Evolutionary conservation across 1,284 basidiomycete species (phyloP).

Genomic region (Lignosus rhinocerotis): DNA sequence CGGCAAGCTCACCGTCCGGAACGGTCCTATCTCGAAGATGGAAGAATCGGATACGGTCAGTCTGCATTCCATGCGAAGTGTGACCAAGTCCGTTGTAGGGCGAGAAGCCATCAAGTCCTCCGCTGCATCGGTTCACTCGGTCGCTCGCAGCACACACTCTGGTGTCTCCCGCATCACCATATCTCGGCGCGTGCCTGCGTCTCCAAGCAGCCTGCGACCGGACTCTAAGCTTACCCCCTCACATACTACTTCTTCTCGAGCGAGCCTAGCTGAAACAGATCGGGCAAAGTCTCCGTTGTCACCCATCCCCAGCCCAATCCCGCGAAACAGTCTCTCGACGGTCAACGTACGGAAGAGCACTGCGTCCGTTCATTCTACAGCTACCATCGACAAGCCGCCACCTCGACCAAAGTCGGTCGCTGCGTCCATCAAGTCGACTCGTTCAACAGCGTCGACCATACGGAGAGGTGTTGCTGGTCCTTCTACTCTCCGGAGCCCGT

Average conservation of each 20-base stretch:
- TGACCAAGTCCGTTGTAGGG: slow-evolving; percentile 38
- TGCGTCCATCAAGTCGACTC: slow-evolving; percentile 36
- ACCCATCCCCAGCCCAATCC: slow-evolving; percentile 14
- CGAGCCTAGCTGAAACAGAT: slow-evolving; percentile 20
- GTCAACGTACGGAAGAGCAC: slow-evolving; percentile 20
- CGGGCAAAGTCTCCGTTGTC: slow-evolving; percentile 18
- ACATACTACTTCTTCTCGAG: slow-evolving; percentile 24
- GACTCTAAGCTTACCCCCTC: slow-evolving; percentile 69
- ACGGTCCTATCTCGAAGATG: slow-evolving; percentile 15
- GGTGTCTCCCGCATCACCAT: slow-evolving; percentile 28
- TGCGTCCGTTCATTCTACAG: slow-evolving; percentile 18
- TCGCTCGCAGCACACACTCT: slow-evolving; percentile 46
- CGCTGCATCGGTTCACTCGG: slow-evolving; percentile 45
- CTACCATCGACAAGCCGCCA: slow-evolving; percentile 18
- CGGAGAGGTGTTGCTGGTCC: slow-evolving; percentile 33
- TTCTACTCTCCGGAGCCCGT: slow-evolving; percentile 31
- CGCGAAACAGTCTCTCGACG: slow-evolving; percentile 20
- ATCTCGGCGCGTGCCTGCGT: slow-evolving; percentile 28
- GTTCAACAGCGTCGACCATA: slow-evolving; percentile 43
- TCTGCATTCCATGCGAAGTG: slow-evolving; percentile 57
- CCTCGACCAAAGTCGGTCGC: slow-evolving; percentile 37
- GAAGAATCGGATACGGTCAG: slow-evolving; percentile 47
- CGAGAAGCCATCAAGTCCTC: slow-evolving; percentile 32
- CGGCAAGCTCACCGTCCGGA: slow-evolving; percentile 21
- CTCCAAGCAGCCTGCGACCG: slow-evolving; percentile 42